Evolutionary conservation across 148 eudicot species (phyloP).

Genomic region (Diospyros kaki): DNA sequence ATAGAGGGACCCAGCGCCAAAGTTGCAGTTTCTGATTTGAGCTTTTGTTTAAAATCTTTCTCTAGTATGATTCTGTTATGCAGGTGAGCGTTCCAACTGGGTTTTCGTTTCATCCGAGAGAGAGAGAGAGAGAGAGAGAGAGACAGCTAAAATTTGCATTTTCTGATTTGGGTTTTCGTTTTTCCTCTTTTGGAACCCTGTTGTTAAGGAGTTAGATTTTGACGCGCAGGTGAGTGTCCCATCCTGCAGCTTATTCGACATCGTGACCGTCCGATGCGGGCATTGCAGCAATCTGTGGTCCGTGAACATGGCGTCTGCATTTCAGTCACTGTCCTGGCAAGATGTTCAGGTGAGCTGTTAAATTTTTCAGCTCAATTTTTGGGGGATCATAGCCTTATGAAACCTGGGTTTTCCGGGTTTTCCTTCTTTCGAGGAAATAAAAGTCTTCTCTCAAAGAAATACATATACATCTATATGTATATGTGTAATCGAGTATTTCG

Average conservation of each 20-base stretch:
- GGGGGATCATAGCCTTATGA: conserved; percentile 26
- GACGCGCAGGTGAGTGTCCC: conserved; percentile 84
- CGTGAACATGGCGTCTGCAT: conserved; percentile 87
- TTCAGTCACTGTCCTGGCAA: conserved; percentile 45
- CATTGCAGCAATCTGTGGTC: conserved; percentile 87
- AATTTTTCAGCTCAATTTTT: conserved; percentile 16
- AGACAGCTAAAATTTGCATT: background rate
- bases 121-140: too few species aligned
- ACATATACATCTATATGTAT: conserved; percentile 9
- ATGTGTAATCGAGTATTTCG: conserved; percentile 15
- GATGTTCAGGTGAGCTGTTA: conserved; percentile 23
- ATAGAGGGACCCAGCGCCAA: too few species aligned
- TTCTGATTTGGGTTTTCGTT: conserved; percentile 1
- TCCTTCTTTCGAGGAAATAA: conserved; percentile 34
- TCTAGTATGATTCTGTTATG: too few species aligned
- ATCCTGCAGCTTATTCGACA: conserved; percentile 63
- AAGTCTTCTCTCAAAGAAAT: background rate
- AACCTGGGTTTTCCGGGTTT: conserved; percentile 29
- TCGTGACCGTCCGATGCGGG: conserved; percentile 89
- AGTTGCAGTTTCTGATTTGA: too few species aligned
- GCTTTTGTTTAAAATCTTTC: too few species aligned
- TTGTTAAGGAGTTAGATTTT: background rate
- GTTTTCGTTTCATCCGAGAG: too few species aligned
- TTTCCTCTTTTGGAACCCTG: background rate
- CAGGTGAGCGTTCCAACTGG: too few species aligned